Evolutionary conservation across 257 asterid species (phyloP).

Genomic region (Solanum gracilifrons): DNA sequence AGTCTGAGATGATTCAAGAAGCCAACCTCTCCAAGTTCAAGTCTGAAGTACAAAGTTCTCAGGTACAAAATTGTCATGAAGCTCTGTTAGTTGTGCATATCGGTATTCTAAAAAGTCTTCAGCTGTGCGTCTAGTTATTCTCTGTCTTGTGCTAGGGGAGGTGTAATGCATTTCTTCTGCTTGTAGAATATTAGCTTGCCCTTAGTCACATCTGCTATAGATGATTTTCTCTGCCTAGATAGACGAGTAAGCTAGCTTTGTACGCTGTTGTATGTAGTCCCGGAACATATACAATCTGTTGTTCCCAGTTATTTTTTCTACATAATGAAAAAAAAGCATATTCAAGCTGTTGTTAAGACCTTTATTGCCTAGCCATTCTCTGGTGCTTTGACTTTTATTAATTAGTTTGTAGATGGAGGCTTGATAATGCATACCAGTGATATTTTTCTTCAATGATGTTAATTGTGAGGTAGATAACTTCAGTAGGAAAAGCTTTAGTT

Average conservation of each 20-base stretch:
- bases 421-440: background rate
- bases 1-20: conserved; percentile 44
- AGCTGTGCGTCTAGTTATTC: background rate
- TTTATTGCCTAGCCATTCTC: background rate
- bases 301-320: background rate
- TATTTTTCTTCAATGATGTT: background rate
- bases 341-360: background rate
- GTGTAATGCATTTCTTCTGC: background rate
- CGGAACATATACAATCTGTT: background rate
- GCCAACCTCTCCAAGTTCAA: conserved; percentile 39
- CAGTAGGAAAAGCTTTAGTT: background rate
- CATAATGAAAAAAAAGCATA: background rate
- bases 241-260: background rate
- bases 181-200: background rate
- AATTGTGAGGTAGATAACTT: background rate
- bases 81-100: background rate
- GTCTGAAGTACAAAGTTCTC: conserved; percentile 50
- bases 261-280: background rate
- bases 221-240: background rate
- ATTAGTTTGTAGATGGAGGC: background rate
- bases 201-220: background rate
- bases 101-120: background rate
- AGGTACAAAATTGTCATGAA: conserved; percentile 20
- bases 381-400: background rate
- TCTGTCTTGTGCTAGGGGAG: background rate